Evolutionary conservation across 495 filamentous ascomycete genomes (phyloP).

Genomic region (Glonium stellatum): DNA sequence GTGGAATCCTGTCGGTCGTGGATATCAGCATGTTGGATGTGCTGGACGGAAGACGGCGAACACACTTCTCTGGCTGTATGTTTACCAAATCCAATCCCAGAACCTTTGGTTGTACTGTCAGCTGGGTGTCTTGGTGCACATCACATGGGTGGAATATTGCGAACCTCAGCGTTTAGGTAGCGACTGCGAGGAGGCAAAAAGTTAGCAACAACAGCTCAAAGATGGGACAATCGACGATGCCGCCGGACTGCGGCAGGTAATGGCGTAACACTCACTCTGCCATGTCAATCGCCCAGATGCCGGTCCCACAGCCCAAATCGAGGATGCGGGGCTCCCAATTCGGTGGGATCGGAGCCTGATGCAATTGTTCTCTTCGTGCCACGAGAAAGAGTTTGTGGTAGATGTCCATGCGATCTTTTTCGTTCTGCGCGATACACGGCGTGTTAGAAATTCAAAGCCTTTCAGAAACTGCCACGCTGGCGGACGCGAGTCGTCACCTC

Average conservation of each 20-base stretch:
- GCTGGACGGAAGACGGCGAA: constrained; percentile 9
- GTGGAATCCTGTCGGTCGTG: constrained; percentile 51
- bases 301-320: constrained; percentile 82
- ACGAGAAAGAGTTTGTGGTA: constrained; percentile 44
- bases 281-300: constrained; percentile 87
- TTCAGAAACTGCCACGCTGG: neutral
- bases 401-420: constrained; percentile 41
- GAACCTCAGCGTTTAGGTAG: constrained; percentile 49
- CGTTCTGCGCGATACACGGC: constrained; percentile 24
- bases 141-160: constrained; percentile 6
- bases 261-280: constrained; percentile 54
- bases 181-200: constrained; percentile 36
- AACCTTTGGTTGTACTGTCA: constrained; percentile 40
- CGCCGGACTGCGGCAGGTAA: constrained; percentile 8
- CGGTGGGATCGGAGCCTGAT: constrained; percentile 47
- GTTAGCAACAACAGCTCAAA: constrained; percentile 12
- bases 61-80: constrained; percentile 70
- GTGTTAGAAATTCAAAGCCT: constrained; percentile 15
- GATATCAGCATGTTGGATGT: constrained; percentile 14
- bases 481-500: constrained; percentile 40
- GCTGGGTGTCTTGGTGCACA: constrained; percentile 2
- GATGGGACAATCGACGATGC: neutral
- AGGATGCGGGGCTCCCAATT: constrained; percentile 43
- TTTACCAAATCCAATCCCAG: constrained; percentile 70
- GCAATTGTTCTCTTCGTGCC: constrained; percentile 53